Conservation (phyloP, 73 alveolate species). For the Paramecium caudatum region DNA sequence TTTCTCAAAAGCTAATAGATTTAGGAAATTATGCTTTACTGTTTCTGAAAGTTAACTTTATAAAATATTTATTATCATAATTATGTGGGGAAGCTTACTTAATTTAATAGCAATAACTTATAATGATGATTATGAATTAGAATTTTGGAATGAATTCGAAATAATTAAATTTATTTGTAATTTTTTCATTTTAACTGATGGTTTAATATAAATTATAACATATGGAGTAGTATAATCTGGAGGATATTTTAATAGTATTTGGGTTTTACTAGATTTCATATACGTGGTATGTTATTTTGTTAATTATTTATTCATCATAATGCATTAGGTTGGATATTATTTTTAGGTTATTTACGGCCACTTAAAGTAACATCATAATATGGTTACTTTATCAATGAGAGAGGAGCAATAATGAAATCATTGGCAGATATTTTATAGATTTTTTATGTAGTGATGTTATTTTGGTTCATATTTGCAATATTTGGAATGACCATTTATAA, state of each 20-base stretch:
- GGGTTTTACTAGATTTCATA: constrained; percentile 43
- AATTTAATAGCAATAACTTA: constrained; percentile 10
- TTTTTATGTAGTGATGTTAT: constrained; percentile 24
- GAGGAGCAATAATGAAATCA: constrained; percentile 53
- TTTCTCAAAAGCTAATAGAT: not conserved
- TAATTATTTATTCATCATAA: not conserved
- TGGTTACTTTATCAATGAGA: constrained; percentile 51
- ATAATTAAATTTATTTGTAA: not conserved
- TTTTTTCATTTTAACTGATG: constrained; percentile 2
- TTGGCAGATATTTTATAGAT: constrained; percentile 34
- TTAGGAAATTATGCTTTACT: constrained; percentile 21
- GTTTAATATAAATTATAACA: not conserved
- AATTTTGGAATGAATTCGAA: not conserved
- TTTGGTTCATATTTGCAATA: constrained; percentile 59
- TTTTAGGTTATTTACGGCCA: constrained; percentile 59
- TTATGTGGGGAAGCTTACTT: constrained; percentile 60
- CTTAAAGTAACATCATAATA: constrained; percentile 25
- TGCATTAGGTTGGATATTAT: not conserved
- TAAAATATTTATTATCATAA: not conserved
- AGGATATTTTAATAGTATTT: constrained; percentile 42
- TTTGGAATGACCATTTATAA: constrained; percentile 56
- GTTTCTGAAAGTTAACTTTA: not conserved
- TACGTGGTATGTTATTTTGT: constrained; percentile 23
- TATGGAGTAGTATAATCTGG: not conserved
- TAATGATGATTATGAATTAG: not conserved